Conservation (phyloP, 768 basidiomycete species). For the Rhodocollybia butyracea region DNA sequence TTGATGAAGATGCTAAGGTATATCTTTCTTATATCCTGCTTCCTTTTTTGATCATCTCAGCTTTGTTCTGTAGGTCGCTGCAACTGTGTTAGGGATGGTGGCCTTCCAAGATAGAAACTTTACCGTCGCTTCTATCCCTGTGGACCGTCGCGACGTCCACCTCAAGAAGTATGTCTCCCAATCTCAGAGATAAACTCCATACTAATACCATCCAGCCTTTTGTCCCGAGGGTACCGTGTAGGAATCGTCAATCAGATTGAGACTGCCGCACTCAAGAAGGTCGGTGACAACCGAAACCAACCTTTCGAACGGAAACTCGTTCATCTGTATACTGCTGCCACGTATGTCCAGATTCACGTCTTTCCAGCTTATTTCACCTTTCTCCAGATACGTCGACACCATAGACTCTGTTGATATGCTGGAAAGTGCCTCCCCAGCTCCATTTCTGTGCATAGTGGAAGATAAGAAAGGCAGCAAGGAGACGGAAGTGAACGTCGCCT, state of each 20-base stretch:
- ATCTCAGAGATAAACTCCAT: neutral
- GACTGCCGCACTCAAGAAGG: slow-evolving; percentile 88
- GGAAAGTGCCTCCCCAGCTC: slow-evolving; percentile 56
- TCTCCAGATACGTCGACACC: slow-evolving; percentile 74
- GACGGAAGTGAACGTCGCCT: slow-evolving; percentile 50
- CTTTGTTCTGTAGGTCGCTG: slow-evolving; percentile 50
- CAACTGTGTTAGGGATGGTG: slow-evolving; percentile 75
- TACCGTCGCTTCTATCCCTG: slow-evolving; percentile 70
- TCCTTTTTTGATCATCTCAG: neutral
- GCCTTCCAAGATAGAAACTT: slow-evolving; percentile 73
- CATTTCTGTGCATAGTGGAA: slow-evolving; percentile 72
- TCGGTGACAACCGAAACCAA: slow-evolving; percentile 66
- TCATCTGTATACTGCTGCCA: slow-evolving; percentile 81
- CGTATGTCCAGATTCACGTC: slow-evolving; percentile 47
- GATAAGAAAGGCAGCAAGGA: slow-evolving; percentile 35
- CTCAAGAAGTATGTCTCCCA: slow-evolving; percentile 61
- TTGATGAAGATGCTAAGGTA: slow-evolving; percentile 80
- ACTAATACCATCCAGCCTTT: slow-evolving; percentile 44
- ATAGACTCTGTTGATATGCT: slow-evolving; percentile 65
- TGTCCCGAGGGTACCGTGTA: slow-evolving; percentile 78
- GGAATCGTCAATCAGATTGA: slow-evolving; percentile 82
- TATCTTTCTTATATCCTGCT: neutral
- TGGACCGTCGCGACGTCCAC: slow-evolving; percentile 64
- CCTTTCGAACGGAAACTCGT: slow-evolving; percentile 75
- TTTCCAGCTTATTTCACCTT: slow-evolving; percentile 2